These are phyloP conservation scores for Colletotrichum gigasporum DNA, from an alignment of 2,329 filamentous ascomycete species.

Conservation along the genomic window DNA sequence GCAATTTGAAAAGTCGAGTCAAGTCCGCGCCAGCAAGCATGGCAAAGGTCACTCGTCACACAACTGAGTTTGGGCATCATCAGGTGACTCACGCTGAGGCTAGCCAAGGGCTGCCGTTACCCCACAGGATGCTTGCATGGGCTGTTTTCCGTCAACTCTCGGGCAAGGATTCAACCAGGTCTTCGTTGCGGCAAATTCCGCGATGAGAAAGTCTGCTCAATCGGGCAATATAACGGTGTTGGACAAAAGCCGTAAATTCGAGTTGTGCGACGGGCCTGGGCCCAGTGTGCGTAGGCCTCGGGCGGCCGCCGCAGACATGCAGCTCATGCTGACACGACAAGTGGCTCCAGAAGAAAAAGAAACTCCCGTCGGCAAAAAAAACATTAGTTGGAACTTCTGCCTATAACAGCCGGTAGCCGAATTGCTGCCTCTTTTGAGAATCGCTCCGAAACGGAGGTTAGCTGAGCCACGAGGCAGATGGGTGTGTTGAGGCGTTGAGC, in stretches of 20 bases:
- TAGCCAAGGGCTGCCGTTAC: neutral
- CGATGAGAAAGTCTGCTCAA: neutral
- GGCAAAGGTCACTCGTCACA: neutral
- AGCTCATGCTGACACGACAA: conserved; percentile 1
- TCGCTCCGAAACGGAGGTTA: neutral
- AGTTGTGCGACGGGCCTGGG: neutral
- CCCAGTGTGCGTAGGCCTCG: neutral
- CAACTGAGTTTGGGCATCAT: neutral
- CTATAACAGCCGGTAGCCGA: neutral
- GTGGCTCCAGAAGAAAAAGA: neutral
- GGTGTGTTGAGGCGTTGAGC: neutral
- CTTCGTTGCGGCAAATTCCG: neutral
- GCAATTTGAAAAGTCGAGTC: neutral
- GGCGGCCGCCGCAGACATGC: conserved; percentile 1
- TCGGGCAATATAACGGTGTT: neutral
- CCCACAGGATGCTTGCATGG: neutral
- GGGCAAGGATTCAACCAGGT: neutral
- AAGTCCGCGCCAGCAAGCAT: neutral
- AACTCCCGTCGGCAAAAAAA: neutral
- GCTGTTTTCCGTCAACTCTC: neutral
- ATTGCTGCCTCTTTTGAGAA: neutral
- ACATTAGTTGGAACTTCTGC: neutral
- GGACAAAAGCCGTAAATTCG: neutral
- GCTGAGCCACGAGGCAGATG: neutral
- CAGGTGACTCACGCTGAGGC: neutral